Percentiles rank a stretch among this genome's conserved stretches.
These are phyloP conservation scores for Vigna reflexopilosa DNA, from an alignment of 306 rosid species.

Conservation along the genomic window DNA sequence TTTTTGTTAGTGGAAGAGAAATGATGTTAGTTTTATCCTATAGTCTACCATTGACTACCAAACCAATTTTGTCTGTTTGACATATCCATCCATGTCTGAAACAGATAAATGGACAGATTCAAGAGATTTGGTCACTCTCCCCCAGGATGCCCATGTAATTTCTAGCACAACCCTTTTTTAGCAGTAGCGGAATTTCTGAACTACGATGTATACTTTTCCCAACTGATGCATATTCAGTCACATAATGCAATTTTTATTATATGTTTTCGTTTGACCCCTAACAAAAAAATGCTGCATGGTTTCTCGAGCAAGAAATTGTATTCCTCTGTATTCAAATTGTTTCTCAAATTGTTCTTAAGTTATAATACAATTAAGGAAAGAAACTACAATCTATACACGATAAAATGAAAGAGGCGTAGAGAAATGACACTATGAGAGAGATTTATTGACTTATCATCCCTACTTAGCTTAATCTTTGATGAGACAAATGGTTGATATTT, in stretches of 20 bases:
- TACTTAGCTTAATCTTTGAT: constrained; percentile 5
- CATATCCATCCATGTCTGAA: not conserved
- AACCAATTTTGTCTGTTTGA: constrained; percentile 13
- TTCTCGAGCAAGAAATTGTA: constrained; percentile 6
- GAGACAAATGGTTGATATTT: constrained; percentile 22
- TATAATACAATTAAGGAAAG: not conserved
- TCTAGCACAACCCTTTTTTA: not conserved
- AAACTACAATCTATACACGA: not conserved
- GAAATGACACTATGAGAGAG: not conserved
- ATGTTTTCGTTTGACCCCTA: not conserved
- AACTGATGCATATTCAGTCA: not conserved
- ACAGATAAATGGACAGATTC: constrained; percentile 18
- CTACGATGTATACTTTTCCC: not conserved
- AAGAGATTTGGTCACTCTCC: not conserved
- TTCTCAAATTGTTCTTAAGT: not conserved
- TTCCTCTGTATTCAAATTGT: constrained; percentile 3
- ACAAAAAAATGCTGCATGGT: constrained; percentile 15
- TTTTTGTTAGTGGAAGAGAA: constrained; percentile 21
- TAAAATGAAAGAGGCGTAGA: constrained; percentile 4
- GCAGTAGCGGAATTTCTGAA: constrained; percentile 24
- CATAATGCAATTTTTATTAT: constrained; percentile 3
- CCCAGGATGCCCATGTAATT: not conserved
- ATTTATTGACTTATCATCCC: constrained; percentile 10
- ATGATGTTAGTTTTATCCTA: not conserved
- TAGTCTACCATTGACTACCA: not conserved